phyloP scores from a whole-genome alignment of 2,329 filamentous ascomycete genomes.

The Colletotrichum sp. region DNA sequence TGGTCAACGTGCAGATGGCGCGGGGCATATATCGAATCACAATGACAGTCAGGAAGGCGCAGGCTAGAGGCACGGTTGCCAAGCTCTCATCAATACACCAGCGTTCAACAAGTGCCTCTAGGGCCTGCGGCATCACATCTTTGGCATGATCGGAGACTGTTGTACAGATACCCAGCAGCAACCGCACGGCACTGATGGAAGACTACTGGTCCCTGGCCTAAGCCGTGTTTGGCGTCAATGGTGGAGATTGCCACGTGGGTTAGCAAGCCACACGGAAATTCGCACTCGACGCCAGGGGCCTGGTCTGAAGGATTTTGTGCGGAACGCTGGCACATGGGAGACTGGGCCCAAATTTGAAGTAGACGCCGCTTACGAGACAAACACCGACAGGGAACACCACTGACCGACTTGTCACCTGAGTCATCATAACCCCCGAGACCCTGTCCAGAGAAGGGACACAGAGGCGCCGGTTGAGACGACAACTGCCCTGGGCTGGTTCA shows the following conservation, averaged over 20 bases:
- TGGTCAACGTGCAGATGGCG: not conserved
- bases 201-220: not conserved
- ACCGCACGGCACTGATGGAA: not conserved
- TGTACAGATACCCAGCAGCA: not conserved
- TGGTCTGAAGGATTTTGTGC: not conserved
- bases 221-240: not conserved
- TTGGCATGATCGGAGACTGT: not conserved
- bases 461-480: not conserved
- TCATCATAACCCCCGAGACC: not conserved
- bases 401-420: not conserved
- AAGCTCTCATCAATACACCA: not conserved
- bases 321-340: conserved; percentile 14
- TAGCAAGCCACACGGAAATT: conserved; percentile 9
- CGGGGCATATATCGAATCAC: not conserved
- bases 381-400: not conserved
- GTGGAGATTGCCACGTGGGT: conserved; percentile 20
- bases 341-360: not conserved
- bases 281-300: conserved; percentile 2
- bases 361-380: not conserved
- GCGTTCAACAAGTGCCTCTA: not conserved
- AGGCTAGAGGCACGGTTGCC: not conserved
- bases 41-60: not conserved
- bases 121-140: not conserved
- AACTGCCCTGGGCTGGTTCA: not conserved
- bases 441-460: not conserved